Percentiles rank a stretch among this genome's conserved stretches.
Conservation (phyloP, 108 stramenopile genomes). For the Cylindrotheca fusiformis region DNA sequence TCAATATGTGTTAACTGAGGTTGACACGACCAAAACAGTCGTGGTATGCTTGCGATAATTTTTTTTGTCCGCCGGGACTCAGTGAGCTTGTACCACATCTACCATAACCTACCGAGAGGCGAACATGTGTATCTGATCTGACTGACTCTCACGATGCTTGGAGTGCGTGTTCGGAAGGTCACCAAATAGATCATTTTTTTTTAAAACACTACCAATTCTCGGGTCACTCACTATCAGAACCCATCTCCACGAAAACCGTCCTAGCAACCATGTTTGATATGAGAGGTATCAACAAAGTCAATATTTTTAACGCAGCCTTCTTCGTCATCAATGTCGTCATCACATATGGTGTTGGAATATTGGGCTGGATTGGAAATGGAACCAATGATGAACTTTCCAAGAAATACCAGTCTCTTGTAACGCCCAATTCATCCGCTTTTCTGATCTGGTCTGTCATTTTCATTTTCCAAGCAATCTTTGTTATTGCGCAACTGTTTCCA, state of each 20-base stretch:
- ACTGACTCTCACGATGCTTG: too few relatives aligned
- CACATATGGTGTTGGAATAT: conserved; percentile 54
- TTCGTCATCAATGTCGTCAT: conserved; percentile 60
- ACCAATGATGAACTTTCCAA: conserved; percentile 55
- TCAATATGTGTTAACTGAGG: too few relatives aligned
- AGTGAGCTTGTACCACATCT: too few relatives aligned
- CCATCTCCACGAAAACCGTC: too few relatives aligned
- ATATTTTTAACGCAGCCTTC: conserved; percentile 56
- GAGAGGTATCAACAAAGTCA: conserved; percentile 18
- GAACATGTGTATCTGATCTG: too few relatives aligned
- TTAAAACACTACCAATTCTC: not conserved
- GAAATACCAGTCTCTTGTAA: conserved; percentile 85
- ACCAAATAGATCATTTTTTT: not conserved
- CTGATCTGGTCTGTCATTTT: conserved; percentile 84
- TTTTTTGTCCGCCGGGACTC: too few relatives aligned
- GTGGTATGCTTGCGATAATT: too few relatives aligned
- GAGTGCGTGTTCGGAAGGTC: not conserved
- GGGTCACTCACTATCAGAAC: too few relatives aligned
- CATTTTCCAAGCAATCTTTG: conserved; percentile 56
- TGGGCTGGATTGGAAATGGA: conserved; percentile 26
- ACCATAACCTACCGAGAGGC: too few relatives aligned
- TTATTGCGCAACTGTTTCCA: conserved; percentile 45
- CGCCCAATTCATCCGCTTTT: conserved; percentile 67
- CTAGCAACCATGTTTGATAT: too few relatives aligned
- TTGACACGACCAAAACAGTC: too few relatives aligned